Evolutionary conservation across 176 grass and related monocot species (phyloP).

Genomic region (Themeda triandra): DNA sequence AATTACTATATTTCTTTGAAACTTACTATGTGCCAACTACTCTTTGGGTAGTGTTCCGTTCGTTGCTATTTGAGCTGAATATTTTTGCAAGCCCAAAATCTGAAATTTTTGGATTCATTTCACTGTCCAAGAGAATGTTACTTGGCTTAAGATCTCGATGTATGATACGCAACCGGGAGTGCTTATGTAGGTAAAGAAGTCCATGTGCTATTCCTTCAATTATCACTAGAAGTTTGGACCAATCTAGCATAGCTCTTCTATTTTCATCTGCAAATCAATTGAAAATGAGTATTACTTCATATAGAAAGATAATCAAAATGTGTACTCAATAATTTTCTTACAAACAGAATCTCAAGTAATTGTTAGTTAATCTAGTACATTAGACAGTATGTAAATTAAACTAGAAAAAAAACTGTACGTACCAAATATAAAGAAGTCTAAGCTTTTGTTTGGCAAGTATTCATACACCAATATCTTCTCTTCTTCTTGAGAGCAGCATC

Average conservation of each 20-base stretch:
- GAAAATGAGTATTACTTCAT: neutral
- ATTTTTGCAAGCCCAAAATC: constrained; percentile 38
- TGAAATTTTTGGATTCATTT: constrained; percentile 40
- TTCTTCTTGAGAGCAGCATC: constrained; percentile 36
- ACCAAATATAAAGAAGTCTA: constrained; percentile 50
- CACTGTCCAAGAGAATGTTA: constrained; percentile 32
- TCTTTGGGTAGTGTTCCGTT: constrained; percentile 27
- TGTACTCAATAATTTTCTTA: neutral
- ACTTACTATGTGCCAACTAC: constrained; percentile 58
- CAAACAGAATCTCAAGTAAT: neutral
- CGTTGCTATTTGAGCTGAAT: constrained; percentile 23
- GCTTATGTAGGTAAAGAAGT: constrained; percentile 39
- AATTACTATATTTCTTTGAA: neutral
- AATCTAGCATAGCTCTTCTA: neutral
- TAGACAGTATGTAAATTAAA: neutral
- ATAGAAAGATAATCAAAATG: neutral
- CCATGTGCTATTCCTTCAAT: constrained; percentile 36
- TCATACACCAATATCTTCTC: constrained; percentile 45
- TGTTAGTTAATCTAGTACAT: neutral
- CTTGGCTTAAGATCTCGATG: constrained; percentile 50
- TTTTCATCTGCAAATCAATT: neutral
- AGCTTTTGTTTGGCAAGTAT: constrained; percentile 47
- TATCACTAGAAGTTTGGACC: constrained; percentile 7
- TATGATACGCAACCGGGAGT: constrained; percentile 32
- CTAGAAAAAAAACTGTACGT: neutral